phyloP scores from a whole-genome alignment of 176 grass and related monocot species.

The Oryza glumipatula region DNA sequence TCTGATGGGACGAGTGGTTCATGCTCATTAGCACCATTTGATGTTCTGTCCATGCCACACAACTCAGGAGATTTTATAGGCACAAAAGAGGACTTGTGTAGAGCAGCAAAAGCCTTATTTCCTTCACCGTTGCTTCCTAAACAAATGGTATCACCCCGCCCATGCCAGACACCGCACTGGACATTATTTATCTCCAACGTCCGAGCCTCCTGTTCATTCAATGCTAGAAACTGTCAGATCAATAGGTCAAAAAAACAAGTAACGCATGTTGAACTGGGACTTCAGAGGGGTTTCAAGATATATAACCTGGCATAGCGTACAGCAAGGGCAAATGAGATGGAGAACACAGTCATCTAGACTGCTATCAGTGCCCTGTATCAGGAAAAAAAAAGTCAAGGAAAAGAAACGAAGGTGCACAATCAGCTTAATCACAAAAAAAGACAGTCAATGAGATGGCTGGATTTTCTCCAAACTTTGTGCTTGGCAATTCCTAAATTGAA shows the following conservation, averaged over 20 bases:
- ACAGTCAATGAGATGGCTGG: not conserved
- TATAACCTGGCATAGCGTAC: slow-evolving; percentile 88
- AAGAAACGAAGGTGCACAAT: slow-evolving; percentile 26
- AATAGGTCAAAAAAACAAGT: not conserved
- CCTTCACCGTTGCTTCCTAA: slow-evolving; percentile 68
- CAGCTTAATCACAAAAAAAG: slow-evolving; percentile 19
- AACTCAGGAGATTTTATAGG: slow-evolving; percentile 70
- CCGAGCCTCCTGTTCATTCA: slow-evolving; percentile 76
- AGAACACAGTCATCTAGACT: slow-evolving; percentile 86
- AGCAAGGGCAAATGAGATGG: slow-evolving; percentile 92
- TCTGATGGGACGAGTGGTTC: slow-evolving; percentile 51
- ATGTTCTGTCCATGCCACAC: slow-evolving; percentile 82
- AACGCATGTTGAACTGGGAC: not conserved
- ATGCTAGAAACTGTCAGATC: slow-evolving; percentile 27
- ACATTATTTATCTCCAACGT: slow-evolving; percentile 99
- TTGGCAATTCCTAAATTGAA: slow-evolving; percentile 20
- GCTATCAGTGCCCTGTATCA: slow-evolving; percentile 72
- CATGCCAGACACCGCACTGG: slow-evolving; percentile 92
- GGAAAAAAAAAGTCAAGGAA: slow-evolving; percentile 2
- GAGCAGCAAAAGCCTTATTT: slow-evolving; percentile 55
- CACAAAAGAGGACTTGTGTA: slow-evolving; percentile 62
- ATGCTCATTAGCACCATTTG: slow-evolving; percentile 44
- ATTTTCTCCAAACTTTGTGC: not conserved
- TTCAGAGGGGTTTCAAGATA: slow-evolving; percentile 13
- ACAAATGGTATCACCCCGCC: slow-evolving; percentile 88